Conservation (phyloP, 352 stramenopile genomes). For the Globisporangium uncinulatum region DNA sequence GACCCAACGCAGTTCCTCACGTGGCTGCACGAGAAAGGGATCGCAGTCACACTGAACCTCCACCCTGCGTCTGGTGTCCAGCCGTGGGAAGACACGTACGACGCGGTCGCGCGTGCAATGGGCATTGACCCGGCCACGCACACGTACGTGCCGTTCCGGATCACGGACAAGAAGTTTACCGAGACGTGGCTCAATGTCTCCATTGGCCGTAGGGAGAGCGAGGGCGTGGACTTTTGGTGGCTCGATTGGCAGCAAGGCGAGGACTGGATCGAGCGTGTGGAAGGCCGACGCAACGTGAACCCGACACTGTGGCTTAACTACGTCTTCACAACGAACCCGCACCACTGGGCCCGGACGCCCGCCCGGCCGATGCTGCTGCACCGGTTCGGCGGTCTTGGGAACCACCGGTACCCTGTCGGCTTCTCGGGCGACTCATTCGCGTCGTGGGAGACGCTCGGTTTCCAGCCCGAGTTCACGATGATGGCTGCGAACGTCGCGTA, state of each 20-base stretch:
- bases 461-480: constrained; percentile 44
- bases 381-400: constrained; percentile 43
- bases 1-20: constrained; percentile 25
- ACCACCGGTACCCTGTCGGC: constrained; percentile 44
- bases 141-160: constrained; percentile 31
- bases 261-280: constrained; percentile 25
- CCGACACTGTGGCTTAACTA: constrained; percentile 50
- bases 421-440: constrained; percentile 43
- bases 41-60: constrained; percentile 36
- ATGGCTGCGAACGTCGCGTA: constrained; percentile 44
- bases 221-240: constrained; percentile 53
- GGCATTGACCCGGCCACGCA: constrained; percentile 24
- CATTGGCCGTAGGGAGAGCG: constrained; percentile 16
- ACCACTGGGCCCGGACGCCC: constrained; percentile 17
- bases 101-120: constrained; percentile 21
- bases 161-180: constrained; percentile 26
- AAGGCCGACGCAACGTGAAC: constrained; percentile 27
- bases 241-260: constrained; percentile 60
- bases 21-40: constrained; percentile 23
- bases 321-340: constrained; percentile 32
- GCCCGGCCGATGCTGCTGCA: constrained; percentile 32
- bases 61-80: constrained; percentile 45
- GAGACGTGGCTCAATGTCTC: constrained; percentile 24
- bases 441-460: constrained; percentile 29
- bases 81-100: constrained; percentile 31